Percentiles rank a stretch among this genome's conserved stretches.
Conservation (phyloP, 2,329 filamentous ascomycete species). For the Penicillium sp. region DNA sequence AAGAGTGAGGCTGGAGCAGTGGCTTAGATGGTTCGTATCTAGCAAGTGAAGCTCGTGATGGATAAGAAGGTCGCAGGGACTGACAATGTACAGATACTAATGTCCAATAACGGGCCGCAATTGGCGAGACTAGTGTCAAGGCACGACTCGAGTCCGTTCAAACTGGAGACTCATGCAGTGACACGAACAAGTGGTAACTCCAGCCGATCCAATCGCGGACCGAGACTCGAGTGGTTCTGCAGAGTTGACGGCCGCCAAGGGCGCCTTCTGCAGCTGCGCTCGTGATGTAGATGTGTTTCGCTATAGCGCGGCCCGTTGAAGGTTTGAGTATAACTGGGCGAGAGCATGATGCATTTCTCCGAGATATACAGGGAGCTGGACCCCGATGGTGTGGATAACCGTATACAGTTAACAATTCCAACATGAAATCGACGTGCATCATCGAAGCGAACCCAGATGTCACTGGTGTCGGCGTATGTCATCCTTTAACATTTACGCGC, state of each 20-base stretch:
- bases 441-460: constrained; percentile 17
- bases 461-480: constrained; percentile 14
- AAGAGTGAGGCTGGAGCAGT: constrained; percentile 2
- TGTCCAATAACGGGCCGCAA: constrained; percentile 1
- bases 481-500: too few species aligned
- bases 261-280: neutral
- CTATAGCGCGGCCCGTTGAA: neutral
- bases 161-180: constrained; percentile 7
- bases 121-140: constrained; percentile 8
- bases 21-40: neutral
- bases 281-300: neutral
- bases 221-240: neutral
- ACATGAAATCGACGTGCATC: constrained; percentile 14
- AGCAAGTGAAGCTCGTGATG: neutral
- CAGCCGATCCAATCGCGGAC: constrained; percentile 10
- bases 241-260: neutral
- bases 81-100: constrained; percentile 1
- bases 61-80: neutral
- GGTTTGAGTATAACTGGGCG: neutral
- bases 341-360: neutral
- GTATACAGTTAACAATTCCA: neutral
- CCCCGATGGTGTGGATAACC: neutral
- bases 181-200: constrained; percentile 3
- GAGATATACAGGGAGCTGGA: neutral
- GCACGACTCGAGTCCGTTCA: neutral